Conservation (phyloP, 2,329 filamentous ascomycete species). For the Alternaria atra region DNA sequence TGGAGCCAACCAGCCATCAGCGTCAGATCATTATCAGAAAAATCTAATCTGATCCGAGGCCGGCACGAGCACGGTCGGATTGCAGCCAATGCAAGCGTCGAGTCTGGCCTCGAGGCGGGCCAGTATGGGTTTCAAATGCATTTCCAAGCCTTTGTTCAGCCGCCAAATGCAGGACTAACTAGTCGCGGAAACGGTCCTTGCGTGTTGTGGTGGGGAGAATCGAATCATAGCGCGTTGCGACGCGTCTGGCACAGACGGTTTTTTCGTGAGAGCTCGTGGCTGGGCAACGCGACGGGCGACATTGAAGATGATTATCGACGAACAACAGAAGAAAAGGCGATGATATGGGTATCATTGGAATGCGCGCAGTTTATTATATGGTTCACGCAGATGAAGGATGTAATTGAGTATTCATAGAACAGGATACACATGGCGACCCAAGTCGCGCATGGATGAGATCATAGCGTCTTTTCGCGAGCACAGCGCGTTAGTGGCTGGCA, state of each 20-base stretch:
- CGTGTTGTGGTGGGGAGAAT: constrained; percentile 42
- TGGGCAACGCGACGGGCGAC: constrained; percentile 31
- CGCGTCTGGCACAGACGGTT: constrained; percentile 42
- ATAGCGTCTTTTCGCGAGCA: constrained; percentile 36
- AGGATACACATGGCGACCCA: constrained; percentile 13
- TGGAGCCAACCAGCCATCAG: constrained; percentile 17
- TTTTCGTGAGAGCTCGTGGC: constrained; percentile 35
- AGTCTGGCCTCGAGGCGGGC: constrained; percentile 19
- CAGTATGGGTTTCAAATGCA: constrained; percentile 24
- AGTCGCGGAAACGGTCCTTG: constrained; percentile 33
- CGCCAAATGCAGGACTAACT: constrained; percentile 35
- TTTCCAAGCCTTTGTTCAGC: constrained; percentile 46
- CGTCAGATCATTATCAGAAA: constrained; percentile 21
- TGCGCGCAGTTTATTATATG: constrained; percentile 7
- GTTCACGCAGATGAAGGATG: background rate
- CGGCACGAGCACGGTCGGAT: constrained; percentile 22
- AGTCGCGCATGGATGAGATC: constrained; percentile 33
- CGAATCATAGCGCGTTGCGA: constrained; percentile 45
- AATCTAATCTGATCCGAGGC: constrained; percentile 42
- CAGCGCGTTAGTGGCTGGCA: constrained; percentile 26
- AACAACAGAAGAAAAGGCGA: background rate
- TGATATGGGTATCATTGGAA: constrained; percentile 30
- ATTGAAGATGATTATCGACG: constrained; percentile 12
- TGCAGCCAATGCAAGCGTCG: constrained; percentile 25
- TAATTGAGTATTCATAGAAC: background rate